Evolutionary conservation across 257 asterid genomes (phyloP).

Genomic region (Linderniella brevidens): DNA sequence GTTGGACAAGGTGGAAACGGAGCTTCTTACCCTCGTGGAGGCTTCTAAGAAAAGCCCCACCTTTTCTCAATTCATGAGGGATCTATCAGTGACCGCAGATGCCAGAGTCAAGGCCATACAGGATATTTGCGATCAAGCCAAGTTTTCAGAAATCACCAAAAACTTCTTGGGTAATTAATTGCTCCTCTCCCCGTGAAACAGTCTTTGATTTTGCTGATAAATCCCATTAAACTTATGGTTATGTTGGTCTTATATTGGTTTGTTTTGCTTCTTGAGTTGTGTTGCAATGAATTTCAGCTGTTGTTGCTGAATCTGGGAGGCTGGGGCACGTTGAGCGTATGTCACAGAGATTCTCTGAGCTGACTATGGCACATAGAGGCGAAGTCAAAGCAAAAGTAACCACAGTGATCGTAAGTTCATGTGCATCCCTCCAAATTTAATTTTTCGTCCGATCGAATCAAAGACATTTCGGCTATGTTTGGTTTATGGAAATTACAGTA

Average conservation of each 20-base stretch:
- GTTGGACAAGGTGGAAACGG: slow-evolving; percentile 79
- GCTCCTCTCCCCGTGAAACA: neutral
- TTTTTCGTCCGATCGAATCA: slow-evolving; percentile 3
- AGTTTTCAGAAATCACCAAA: slow-evolving; percentile 41
- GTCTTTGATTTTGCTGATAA: neutral
- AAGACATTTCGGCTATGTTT: too few species aligned
- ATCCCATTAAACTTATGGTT: too few species aligned
- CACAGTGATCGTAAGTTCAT: slow-evolving; percentile 66
- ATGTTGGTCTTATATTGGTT: too few species aligned
- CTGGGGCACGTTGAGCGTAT: slow-evolving; percentile 41
- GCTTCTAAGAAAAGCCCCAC: slow-evolving; percentile 67
- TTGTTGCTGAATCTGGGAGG: slow-evolving; percentile 70
- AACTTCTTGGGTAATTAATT: slow-evolving; percentile 56
- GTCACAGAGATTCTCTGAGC: slow-evolving; percentile 60
- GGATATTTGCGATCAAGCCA: slow-evolving; percentile 50
- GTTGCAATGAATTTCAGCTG: slow-evolving; percentile 17
- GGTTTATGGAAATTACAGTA: too few species aligned
- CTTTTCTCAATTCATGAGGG: slow-evolving; percentile 74
- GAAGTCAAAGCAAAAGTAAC: slow-evolving; percentile 77
- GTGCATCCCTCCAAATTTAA: slow-evolving; percentile 2
- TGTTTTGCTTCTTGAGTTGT: neutral
- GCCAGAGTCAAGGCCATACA: slow-evolving; percentile 49
- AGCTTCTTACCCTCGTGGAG: slow-evolving; percentile 49
- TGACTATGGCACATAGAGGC: slow-evolving; percentile 81
- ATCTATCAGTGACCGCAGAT: slow-evolving; percentile 42